Evolutionary conservation across 306 rosid genomes (phyloP).

Genomic region (Fagus sylvatica): DNA sequence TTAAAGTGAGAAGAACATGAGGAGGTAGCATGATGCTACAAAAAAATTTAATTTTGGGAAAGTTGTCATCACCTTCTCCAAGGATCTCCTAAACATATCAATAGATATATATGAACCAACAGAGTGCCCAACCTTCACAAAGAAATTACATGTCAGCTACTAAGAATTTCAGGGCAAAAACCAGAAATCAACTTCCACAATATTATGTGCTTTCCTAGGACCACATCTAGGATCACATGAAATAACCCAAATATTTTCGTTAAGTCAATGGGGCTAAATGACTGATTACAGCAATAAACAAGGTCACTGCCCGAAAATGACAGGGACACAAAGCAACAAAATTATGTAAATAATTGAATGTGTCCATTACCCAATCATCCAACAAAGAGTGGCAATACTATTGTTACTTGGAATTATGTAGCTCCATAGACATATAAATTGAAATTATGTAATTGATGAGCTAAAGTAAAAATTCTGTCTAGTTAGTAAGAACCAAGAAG

Average conservation of each 20-base stretch:
- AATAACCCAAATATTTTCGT: slow-evolving; percentile 20
- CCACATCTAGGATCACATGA: background rate
- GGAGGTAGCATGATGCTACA: slow-evolving; percentile 18
- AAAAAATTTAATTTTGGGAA: background rate
- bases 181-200: slow-evolving; percentile 9
- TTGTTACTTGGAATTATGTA: background rate
- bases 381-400: background rate
- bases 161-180: slow-evolving; percentile 23
- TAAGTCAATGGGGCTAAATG: background rate
- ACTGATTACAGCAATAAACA: background rate
- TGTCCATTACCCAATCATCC: slow-evolving; percentile 13
- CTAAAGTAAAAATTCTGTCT: background rate
- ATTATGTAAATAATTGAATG: slow-evolving; percentile 2
- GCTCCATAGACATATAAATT: background rate
- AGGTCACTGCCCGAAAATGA: slow-evolving; percentile 1
- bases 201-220: slow-evolving; percentile 12
- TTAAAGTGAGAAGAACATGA: slow-evolving; percentile 25
- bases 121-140: slow-evolving; percentile 83
- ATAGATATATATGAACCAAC: slow-evolving; percentile 74
- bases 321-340: slow-evolving; percentile 4
- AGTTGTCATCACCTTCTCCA: slow-evolving; percentile 56
- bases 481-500: background rate
- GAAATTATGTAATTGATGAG: background rate
- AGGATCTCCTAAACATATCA: slow-evolving; percentile 57
- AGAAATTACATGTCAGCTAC: slow-evolving; percentile 28